These are phyloP conservation scores for Phytophthora uliginosa DNA, from an alignment of 352 stramenopile genomes.

Conservation along the genomic window DNA sequence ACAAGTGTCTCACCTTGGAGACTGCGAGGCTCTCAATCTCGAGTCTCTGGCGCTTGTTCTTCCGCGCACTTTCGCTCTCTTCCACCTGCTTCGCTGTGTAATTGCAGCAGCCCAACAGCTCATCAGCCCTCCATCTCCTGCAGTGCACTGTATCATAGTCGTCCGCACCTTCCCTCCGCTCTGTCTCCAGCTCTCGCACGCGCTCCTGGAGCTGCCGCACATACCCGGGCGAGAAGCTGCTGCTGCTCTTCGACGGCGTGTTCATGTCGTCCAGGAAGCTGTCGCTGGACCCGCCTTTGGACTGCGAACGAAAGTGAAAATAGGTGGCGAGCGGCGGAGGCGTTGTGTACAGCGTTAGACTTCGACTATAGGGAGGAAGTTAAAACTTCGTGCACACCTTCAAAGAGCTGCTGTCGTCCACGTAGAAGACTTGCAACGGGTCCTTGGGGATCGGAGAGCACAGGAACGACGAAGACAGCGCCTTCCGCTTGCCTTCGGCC, in stretches of 20 bases:
- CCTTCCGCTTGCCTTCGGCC: conserved; percentile 41
- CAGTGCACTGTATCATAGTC: not conserved
- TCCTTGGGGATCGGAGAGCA: conserved; percentile 78
- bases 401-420: conserved; percentile 45
- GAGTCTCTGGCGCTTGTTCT: conserved; percentile 60
- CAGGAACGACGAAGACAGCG: conserved; percentile 60
- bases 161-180: conserved; percentile 46
- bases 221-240: conserved; percentile 21
- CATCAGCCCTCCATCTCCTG: not conserved
- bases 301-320: conserved; percentile 17
- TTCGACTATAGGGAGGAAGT: not conserved
- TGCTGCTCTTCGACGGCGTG: conserved; percentile 30
- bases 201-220: conserved; percentile 45
- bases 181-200: conserved; percentile 39
- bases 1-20: conserved; percentile 52
- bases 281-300: conserved; percentile 24
- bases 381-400: conserved; percentile 15
- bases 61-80: conserved; percentile 37
- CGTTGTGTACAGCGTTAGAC: not conserved
- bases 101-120: conserved; percentile 11
- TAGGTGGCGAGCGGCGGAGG: not conserved
- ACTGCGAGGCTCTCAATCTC: conserved; percentile 68
- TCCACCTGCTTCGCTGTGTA: conserved; percentile 35
- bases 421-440: conserved; percentile 66
- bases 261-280: conserved; percentile 56